Evolutionary conservation across 208 protist genomes (phyloP), one percentile per base, ranked within the genome.

Genomic region (Eutreptiella sp.): DNA sequence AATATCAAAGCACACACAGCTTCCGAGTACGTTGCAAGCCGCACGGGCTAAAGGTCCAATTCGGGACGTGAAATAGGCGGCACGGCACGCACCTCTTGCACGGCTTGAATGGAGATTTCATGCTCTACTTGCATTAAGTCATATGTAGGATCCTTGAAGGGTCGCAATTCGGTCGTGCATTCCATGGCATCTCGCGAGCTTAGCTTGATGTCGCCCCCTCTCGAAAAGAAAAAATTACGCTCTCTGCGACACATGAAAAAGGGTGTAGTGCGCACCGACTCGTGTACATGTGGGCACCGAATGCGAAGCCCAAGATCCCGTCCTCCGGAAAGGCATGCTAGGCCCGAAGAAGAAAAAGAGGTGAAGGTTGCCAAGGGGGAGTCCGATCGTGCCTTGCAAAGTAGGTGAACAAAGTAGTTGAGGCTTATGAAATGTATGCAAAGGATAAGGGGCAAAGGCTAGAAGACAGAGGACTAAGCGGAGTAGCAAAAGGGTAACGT

Each of bases 21-120:
- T n/a, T n/a, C n/a, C n/a, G n/a, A n/a, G n/a, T n/a, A n/a, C n/a
- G n/a, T n/a, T n/a, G n/a, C n/a, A n/a, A n/a, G n/a, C n/a, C n/a
- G n/a, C n/a, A n/a, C n/a, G n/a, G n/a, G 64, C 81, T 69, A 48
- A 87, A 82, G 63, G 86, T 89, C 1, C 79, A 66, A 66, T 84
- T 84, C 21, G 80, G 66, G 39, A 89, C 64, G 16, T 85, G 80
- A 23, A 83, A 66, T 24, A 80, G 80, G 35, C 80, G 76, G 28
- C 86, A 71, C 38, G 83, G 78, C 19, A 29, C 39, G 4, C 31
- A 47, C 3, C 41, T 5, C 32, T 63, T 54, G 32, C 53, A 63
- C 39, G 59, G 50, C 2, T 75, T 74, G 19, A 32, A 24, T 53
- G 16, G 31, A 24, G 50, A 57, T 32, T 16, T 33, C 50, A 16